Evolutionary conservation across 176 grass and related monocot genomes (phyloP), one percentile per base, ranked within the genome.

Genomic region (Phragmites australis): DNA sequence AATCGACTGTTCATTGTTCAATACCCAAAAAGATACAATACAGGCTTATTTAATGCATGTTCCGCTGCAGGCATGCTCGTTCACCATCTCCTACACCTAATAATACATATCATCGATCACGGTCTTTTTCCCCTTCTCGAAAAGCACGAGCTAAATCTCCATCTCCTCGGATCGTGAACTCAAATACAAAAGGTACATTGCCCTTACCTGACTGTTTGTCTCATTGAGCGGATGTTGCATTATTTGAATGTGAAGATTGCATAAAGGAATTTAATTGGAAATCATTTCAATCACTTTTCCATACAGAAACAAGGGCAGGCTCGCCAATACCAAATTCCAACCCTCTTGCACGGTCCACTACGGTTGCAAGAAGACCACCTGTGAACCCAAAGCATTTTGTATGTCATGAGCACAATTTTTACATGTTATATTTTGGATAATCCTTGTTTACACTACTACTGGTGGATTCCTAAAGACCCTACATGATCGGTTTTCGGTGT

Each of bases 101-200:
- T n/a, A 80, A 61, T 37, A 50, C 79, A 42, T 82, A 81, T 46
- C 88, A 85, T 55, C 86, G 83, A 27, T 84, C 83, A 40, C 82
- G 76, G 22, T 89, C 86, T 10, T 46, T 93, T 43, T 97, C 93
- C 40, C 93, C 90, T 47, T 93, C 90, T 87, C 82, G 81, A 74
- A 97, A 86, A 80, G 60, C 59, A 46, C 82, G 21, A 22, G 52
- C 66, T 60, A 87, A 84, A 82, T 90, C 86, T 19, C 83, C 87
- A 58, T 88, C 76, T 23, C 83, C 85, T 10, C 70, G 22, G 85
- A 72, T 75, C 1, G 27, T 83, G 42, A 87, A 77, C 66, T 61
- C 71, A 21, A 74, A 76, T 65, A 65, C 64, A 8, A 91, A 78
- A 91, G 85, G 85, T 86, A 87, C 14, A 34, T 15, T 50, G 3